Evolutionary conservation across 2,329 filamentous ascomycete genomes (phyloP), one percentile per base, ranked within the genome.

Genomic region (Aspergillus jensenii): DNA sequence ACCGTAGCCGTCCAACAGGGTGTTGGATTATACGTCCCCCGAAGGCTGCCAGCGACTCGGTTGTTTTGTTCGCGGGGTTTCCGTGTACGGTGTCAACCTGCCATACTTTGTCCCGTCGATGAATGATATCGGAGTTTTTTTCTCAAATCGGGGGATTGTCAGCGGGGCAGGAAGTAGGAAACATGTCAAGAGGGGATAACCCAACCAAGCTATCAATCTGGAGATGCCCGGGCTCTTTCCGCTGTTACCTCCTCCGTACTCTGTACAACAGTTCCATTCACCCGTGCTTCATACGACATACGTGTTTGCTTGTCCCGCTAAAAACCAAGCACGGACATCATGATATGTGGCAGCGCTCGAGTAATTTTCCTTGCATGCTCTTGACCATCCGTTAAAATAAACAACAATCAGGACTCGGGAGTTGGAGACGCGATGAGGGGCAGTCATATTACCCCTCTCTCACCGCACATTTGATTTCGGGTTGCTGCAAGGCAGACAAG

Each of bases 401-500:
- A 45, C 41, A 37, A 35, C 12, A 37, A 37, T n/a, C 27, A 11
- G 27, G 15, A 37, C 35, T 37, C 35, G 27, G 23, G 23, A 25
- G 6, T 25, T 25, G 23, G 27, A 31, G 27, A 31, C 8, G 27
- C 19, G 19, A 45, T 47, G 23, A 35, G 45, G n/a, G 25, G n/a
- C 27, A 48, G 31, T 56, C 41, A 53, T 56, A 55, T 50, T 37
- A n/a, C 55, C 41, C 39, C 49, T 41, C 46, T 47, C 63, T 66
- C 64, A 66, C 63, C 63, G 65, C 65, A 53, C 62, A 56, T 67
- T 65, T 37, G 45, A 48, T n/a, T 33, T 25, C 35, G 37, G 52
- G 55, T 55, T 52, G 25, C 63, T 67, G 62, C 63, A 65, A 60
- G 60, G 55, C 52, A 47, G 53, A 60, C 65, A 55, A 65, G 54